Conservation (phyloP, 2,329 filamentous ascomycete genomes). For the Fusarium sp. region DNA sequence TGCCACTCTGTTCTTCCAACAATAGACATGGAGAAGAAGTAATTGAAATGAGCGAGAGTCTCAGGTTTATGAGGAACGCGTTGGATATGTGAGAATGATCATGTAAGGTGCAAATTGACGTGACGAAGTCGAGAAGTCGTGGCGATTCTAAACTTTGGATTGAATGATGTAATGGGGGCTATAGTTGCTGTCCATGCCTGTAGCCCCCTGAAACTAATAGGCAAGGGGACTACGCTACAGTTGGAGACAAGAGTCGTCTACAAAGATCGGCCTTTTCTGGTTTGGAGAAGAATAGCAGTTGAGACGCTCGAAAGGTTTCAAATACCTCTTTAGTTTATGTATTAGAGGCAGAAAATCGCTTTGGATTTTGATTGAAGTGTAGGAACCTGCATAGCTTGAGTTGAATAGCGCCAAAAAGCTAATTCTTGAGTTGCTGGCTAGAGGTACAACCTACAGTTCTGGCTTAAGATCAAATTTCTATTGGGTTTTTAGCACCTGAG, state of each 20-base stretch:
- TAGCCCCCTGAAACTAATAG: conserved; percentile 13
- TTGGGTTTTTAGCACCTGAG: conserved; percentile 20
- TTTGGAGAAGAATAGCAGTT: background rate
- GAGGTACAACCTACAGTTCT: background rate
- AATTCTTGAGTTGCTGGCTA: background rate
- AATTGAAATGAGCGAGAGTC: background rate
- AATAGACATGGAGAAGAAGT: conserved; percentile 51
- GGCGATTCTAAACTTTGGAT: conserved; percentile 2
- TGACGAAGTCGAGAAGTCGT: conserved; percentile 15
- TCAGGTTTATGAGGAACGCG: background rate
- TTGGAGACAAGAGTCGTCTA: background rate
- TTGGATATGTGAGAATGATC: background rate
- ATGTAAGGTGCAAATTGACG: conserved; percentile 3
- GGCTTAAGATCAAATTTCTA: background rate
- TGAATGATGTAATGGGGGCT: conserved; percentile 31
- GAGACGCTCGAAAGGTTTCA: too few species aligned
- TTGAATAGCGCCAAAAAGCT: too few species aligned
- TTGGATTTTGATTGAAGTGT: too few species aligned
- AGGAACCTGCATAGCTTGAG: too few species aligned
- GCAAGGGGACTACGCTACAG: background rate
- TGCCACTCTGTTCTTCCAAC: conserved; percentile 80
- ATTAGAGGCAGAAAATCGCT: background rate
- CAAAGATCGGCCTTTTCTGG: background rate
- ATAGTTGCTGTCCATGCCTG: conserved; percentile 1
- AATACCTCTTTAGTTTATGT: background rate